Evolutionary conservation across 2,329 filamentous ascomycete genomes (phyloP).

Genomic region (Penicillium italicum): DNA sequence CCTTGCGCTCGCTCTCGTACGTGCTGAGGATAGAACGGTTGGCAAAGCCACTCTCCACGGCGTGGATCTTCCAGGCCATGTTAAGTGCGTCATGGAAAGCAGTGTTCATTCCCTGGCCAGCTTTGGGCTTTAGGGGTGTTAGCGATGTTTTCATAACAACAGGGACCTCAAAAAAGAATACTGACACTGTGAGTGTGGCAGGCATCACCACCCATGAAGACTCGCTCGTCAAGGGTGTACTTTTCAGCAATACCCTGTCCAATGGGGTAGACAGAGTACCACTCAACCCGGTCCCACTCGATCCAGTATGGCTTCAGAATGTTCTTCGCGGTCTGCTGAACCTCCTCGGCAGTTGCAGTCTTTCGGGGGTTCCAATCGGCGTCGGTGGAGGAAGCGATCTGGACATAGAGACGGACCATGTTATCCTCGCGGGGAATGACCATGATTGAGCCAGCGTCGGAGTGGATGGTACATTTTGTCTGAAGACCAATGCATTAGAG

Average conservation of each 20-base stretch:
- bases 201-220: constrained; percentile 64
- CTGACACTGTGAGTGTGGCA: constrained; percentile 57
- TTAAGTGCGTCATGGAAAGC: constrained; percentile 68
- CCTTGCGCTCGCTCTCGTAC: constrained; percentile 81
- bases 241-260: constrained; percentile 63
- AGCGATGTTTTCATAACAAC: not conserved
- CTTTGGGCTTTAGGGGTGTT: constrained; percentile 48
- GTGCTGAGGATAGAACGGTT: constrained; percentile 71
- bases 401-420: constrained; percentile 51
- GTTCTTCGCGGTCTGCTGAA: constrained; percentile 55
- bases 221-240: constrained; percentile 61
- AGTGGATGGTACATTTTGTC: constrained; percentile 67
- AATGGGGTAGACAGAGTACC: constrained; percentile 65
- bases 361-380: constrained; percentile 60
- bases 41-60: constrained; percentile 79
- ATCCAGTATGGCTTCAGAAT: constrained; percentile 60
- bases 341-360: constrained; percentile 56
- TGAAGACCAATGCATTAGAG: constrained; percentile 23
- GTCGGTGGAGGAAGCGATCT: constrained; percentile 61
- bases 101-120: constrained; percentile 63
- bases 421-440: constrained; percentile 54
- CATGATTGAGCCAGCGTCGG: constrained; percentile 61
- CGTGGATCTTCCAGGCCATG: constrained; percentile 93
- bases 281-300: constrained; percentile 62
- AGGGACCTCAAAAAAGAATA: not conserved